Base-by-base conservation (phyloP, 106 monocot species). In the Hemerocallis citrina region DNA sequence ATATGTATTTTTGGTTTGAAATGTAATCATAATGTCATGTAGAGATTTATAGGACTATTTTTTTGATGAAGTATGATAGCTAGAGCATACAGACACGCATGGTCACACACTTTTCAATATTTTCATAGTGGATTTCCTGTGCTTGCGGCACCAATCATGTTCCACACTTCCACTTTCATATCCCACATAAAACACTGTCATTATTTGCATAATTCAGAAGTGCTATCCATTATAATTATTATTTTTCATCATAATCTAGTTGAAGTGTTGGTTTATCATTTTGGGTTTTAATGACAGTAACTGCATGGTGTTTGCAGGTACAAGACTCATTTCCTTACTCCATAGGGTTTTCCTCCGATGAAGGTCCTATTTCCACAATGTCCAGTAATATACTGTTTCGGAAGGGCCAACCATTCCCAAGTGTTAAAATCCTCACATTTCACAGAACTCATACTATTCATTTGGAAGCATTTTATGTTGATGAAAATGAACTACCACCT, bases 251-350 rank as follows among this genome's bases (percentile, higher is more conserved):
- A 31, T 31, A 54, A 15, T 54, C 3, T 21, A 9, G 15, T 17
- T 32, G n/a, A n/a, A 16, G 9, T 38, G 21, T 59, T 59, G 4
- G 59, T 28, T 59, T 59, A 3, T 17, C 35, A 35, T n/a, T 34
- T 4, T 21, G 7, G 0, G 59, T 21, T 36, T 59, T 34, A 34
- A 34, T 47, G 13, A 48, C n/a, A n/a, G 23, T 24, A 22, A 34
- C 6, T 47, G 64, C 48, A 33, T 64, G n/a, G 20, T 14, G 23
- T 64, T 61, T 68, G 57, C 79, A 92, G 92, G 92, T 92, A 17
- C 86, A 92, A 72, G 92, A 92, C 38, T 71, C 80, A 45, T 70
- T 83, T 73, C 80, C 92, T 49, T 83, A 72, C 60, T 83, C 92
- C 16, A 68, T 92, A 65, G 83, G 80, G 59, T 80, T 92, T 72